Evolutionary conservation across 1,139 yeast species (phyloP).

Genomic region (Taphrina communis): DNA sequence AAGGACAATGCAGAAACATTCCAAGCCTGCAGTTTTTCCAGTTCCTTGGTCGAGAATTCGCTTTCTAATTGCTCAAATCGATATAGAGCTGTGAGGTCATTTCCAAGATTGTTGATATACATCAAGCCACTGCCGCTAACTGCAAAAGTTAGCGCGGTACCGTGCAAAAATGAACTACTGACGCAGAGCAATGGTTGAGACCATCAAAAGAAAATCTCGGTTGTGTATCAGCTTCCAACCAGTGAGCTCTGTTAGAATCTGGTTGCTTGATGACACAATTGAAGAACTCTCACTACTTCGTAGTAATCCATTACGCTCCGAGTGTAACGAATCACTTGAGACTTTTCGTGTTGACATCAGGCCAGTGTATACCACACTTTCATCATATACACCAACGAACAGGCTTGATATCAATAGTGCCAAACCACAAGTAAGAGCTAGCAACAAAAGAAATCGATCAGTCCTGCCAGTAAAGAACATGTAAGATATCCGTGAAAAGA

Average conservation of each 20-base stretch:
- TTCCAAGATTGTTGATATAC: constrained; percentile 56
- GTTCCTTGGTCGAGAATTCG: constrained; percentile 16
- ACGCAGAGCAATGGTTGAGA: constrained; percentile 24
- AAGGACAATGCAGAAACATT: constrained; percentile 76
- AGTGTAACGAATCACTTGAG: neutral
- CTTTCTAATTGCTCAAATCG: constrained; percentile 8
- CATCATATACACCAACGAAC: constrained; percentile 20
- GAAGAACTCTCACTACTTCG: neutral
- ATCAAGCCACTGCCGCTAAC: constrained; percentile 74
- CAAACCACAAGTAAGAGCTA: constrained; percentile 45
- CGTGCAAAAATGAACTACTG: neutral
- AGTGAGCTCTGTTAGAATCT: constrained; percentile 16
- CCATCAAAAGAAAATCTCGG: constrained; percentile 28
- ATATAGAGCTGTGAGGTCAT: constrained; percentile 28
- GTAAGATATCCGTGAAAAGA: constrained; percentile 52
- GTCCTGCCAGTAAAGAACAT: constrained; percentile 47
- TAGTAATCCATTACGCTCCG: constrained; percentile 2
- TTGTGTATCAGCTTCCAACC: constrained; percentile 20
- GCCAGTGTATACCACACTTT: constrained; percentile 1
- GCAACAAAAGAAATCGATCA: constrained; percentile 48
- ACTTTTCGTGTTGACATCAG: neutral
- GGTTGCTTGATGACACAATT: neutral
- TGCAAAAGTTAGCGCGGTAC: neutral
- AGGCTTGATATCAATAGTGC: constrained; percentile 17
- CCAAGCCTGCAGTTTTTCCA: constrained; percentile 62